phyloP scores from a whole-genome alignment of 352 stramenopile genomes.

The Phytopythium kandeliae region DNA sequence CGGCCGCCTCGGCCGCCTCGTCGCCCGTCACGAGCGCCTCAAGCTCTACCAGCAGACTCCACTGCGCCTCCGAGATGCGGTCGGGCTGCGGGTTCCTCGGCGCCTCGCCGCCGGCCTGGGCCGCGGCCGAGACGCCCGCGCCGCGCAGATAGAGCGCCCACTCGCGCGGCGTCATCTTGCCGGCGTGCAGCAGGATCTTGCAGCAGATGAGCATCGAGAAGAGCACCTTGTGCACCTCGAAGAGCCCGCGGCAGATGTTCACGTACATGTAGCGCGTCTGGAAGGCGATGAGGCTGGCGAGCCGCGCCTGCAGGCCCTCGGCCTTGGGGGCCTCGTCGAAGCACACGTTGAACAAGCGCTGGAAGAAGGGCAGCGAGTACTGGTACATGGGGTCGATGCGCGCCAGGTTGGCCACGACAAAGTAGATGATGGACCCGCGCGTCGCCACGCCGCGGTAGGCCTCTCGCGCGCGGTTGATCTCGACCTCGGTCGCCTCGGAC shows the following conservation, averaged over 20 bases:
- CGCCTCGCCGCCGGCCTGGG: conserved; percentile 11
- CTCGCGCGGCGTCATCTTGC: conserved; percentile 63
- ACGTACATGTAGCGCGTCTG: conserved; percentile 91
- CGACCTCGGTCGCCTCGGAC: conserved; percentile 85
- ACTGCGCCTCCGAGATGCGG: conserved; percentile 69
- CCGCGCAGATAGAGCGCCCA: conserved; percentile 90
- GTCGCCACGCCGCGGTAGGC: conserved; percentile 90
- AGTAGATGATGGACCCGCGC: conserved; percentile 92
- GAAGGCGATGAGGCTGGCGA: conserved; percentile 85
- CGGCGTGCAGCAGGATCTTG: conserved; percentile 88
- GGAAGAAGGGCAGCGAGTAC: conserved; percentile 93
- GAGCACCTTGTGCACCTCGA: conserved; percentile 92
- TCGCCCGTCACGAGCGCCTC: conserved; percentile 44
- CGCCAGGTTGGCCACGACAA: conserved; percentile 90
- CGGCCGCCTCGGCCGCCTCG: conserved; percentile 1
- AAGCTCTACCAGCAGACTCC: conserved; percentile 78
- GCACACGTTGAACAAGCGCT: conserved; percentile 89
- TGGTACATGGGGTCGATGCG: conserved; percentile 96
- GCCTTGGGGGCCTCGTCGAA: conserved; percentile 73
- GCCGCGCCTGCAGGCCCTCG: conserved; percentile 43
- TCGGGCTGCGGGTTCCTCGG: conserved; percentile 58
- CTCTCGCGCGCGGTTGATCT: conserved; percentile 89
- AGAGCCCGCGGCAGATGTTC: conserved; percentile 93
- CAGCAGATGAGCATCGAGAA: conserved; percentile 94
- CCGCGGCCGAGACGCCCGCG: conserved; percentile 15